phyloP scores from a whole-genome alignment of 306 rosid genomes.

The Erythrophleum fordii region DNA sequence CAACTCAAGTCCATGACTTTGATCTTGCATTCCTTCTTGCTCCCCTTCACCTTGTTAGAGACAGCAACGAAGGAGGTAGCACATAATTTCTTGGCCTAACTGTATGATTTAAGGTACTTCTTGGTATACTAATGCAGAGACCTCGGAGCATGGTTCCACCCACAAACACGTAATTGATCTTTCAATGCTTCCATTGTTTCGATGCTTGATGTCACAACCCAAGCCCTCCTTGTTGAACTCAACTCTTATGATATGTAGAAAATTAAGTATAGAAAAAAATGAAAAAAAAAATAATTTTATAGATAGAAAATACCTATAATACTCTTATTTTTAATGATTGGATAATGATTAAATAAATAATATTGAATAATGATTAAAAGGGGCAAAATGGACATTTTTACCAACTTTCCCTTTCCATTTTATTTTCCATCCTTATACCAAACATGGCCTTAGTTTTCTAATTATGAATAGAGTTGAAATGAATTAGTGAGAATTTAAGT shows the following conservation, averaged over 20 bases:
- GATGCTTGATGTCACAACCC: slow-evolving; percentile 63
- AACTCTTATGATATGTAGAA: too few species aligned
- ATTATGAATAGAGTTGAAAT: not conserved
- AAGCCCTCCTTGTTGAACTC: slow-evolving; percentile 41
- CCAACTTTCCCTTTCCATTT: too few species aligned
- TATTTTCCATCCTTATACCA: too few species aligned
- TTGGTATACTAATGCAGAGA: slow-evolving; percentile 65
- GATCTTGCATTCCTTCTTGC: slow-evolving; percentile 55
- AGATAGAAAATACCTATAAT: too few species aligned
- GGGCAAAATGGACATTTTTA: too few species aligned
- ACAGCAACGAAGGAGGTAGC: slow-evolving; percentile 50
- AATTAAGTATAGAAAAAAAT: too few species aligned
- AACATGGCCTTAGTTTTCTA: not conserved
- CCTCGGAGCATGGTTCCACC: slow-evolving; percentile 69
- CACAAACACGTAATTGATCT: slow-evolving; percentile 74
- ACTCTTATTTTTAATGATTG: too few species aligned
- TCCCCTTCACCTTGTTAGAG: slow-evolving; percentile 48
- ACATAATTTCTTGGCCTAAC: slow-evolving; percentile 56
- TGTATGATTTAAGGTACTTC: slow-evolving; percentile 60
- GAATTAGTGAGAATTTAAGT: not conserved
- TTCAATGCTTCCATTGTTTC: slow-evolving; percentile 82
- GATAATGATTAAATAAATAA: too few species aligned
- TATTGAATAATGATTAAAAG: too few species aligned
- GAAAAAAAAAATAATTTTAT: too few species aligned
- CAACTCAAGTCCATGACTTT: slow-evolving; percentile 71